These are phyloP conservation scores for Ormosia semicastrata DNA, from an alignment of 306 rosid species.

Conservation along the genomic window DNA sequence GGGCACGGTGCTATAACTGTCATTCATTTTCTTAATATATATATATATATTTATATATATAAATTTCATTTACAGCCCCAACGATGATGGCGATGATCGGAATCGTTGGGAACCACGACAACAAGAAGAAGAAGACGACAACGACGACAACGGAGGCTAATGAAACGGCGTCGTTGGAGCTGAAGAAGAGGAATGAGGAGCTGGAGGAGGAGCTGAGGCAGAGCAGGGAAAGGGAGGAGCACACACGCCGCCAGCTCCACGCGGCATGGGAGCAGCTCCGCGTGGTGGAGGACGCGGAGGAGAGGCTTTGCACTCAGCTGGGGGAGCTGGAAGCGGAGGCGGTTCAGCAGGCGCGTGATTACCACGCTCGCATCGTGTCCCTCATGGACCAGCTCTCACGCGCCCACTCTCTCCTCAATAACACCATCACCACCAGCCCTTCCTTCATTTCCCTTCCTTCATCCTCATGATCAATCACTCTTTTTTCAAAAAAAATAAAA, in stretches of 20 bases:
- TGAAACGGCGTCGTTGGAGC: slow-evolving; percentile 26
- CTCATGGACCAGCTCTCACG: slow-evolving; percentile 56
- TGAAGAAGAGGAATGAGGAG: slow-evolving; percentile 63
- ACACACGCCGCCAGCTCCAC: slow-evolving; percentile 41
- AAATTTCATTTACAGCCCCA: neutral
- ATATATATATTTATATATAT: too few species aligned
- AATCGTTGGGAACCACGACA: neutral
- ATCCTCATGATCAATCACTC: too few species aligned
- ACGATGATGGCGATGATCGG: slow-evolving; percentile 17
- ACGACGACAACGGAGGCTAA: neutral
- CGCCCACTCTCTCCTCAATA: slow-evolving; percentile 33
- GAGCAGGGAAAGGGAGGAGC: slow-evolving; percentile 64
- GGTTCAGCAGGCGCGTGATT: slow-evolving; percentile 54
- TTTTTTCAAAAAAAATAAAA: neutral
- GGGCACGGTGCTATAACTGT: too few species aligned
- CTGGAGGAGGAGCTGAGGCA: slow-evolving; percentile 56
- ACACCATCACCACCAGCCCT: too few species aligned
- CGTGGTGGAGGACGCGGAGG: slow-evolving; percentile 80
- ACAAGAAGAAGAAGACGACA: neutral
- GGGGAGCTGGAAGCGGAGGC: slow-evolving; percentile 80
- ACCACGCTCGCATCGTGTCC: slow-evolving; percentile 47
- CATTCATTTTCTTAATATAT: neutral
- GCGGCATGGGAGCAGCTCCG: slow-evolving; percentile 46
- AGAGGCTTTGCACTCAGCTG: slow-evolving; percentile 68
- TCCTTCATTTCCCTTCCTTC: too few species aligned